Base-by-base conservation (phyloP, 148 eudicot species). In the Agrostemma githago region DNA sequence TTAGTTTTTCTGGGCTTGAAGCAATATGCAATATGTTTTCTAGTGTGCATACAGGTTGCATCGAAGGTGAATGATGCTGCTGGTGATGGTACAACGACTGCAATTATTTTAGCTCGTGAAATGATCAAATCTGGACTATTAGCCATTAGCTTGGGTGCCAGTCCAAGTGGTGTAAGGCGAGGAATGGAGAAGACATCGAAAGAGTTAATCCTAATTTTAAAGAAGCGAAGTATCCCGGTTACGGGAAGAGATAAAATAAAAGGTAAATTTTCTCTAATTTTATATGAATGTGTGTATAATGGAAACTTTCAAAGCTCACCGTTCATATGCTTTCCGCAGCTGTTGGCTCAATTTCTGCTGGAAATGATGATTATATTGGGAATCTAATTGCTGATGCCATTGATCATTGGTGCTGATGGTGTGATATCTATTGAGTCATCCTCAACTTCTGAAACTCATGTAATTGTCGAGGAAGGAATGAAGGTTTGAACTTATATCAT, bases 31-130 rank as follows among this genome's bases (percentile, higher is more conserved):
- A 56, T 66, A 81, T 73, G 74, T 66, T 54, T 77, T 80, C 19
- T 84, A 73, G 76, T 73, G 68, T 63, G 64, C 79, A 71, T 74
- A 73, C 86, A 94, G 98, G 98, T 94, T 75, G 98, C 98, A 77
- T 83, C 84, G 66, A 94, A 92, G 84, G 92, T 91, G 62, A 94
- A 94, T 87, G 85, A 82, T 83, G 83, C 84, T 74, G 97, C 96
- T 74, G 98, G 98, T 64, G 98, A 94, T 85, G 98, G 98, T 65
- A 94, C 97, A 11, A 89, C 98, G 14, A 94, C 98, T 72, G 98
- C 98, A 72, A 87, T 94, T 42, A 78, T 94, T 77, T 74, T 94
- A 78, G 97, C 97, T 77, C 86, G 97, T 68, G 98, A 88, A 79
- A 92, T 94, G 79, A 84, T 94, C 20, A 88, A 81, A 87, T 73